A percentile compares a stretch with the other conserved stretches of the same genome.
phyloP scores from a whole-genome alignment of 257 asterid species.

The Perilla frutescens region DNA sequence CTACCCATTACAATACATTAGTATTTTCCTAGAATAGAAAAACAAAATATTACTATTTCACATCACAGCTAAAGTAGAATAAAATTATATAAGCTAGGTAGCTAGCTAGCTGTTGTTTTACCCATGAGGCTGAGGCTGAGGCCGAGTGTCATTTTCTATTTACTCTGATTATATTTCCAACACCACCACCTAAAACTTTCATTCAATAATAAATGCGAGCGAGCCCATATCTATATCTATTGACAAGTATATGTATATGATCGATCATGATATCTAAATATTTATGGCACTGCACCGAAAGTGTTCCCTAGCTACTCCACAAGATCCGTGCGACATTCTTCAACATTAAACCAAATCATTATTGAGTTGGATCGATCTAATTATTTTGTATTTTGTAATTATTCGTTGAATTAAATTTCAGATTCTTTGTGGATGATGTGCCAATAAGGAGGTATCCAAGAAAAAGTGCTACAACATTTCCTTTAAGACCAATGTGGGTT shows the following conservation, averaged over 20 bases:
- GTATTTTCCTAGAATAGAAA: too few species aligned
- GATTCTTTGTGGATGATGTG: constrained; percentile 91
- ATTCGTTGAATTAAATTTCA: constrained; percentile 18
- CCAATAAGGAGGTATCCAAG: constrained; percentile 81
- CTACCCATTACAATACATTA: too few species aligned
- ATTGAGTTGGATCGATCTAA: too few species aligned
- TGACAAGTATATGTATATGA: neutral
- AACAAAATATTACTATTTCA: too few species aligned
- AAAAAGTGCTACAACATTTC: constrained; percentile 68
- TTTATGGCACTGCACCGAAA: constrained; percentile 11
- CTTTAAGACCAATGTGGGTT: constrained; percentile 92
- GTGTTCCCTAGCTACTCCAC: constrained; percentile 14
- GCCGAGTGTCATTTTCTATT: neutral
- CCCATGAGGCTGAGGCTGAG: too few species aligned
- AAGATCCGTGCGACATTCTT: constrained; percentile 34
- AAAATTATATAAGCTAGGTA: too few species aligned
- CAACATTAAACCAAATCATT: neutral
- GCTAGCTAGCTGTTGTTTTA: too few species aligned
- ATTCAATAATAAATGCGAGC: constrained; percentile 33
- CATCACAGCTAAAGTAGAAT: too few species aligned
- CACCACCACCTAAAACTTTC: constrained; percentile 29
- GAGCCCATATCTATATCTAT: constrained; percentile 25
- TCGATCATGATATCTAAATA: too few species aligned
- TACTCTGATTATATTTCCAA: neutral
- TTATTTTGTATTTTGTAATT: too few species aligned